phyloP scores from a whole-genome alignment of 768 basidiomycete genomes.

The Leucosporidium scottii region DNA sequence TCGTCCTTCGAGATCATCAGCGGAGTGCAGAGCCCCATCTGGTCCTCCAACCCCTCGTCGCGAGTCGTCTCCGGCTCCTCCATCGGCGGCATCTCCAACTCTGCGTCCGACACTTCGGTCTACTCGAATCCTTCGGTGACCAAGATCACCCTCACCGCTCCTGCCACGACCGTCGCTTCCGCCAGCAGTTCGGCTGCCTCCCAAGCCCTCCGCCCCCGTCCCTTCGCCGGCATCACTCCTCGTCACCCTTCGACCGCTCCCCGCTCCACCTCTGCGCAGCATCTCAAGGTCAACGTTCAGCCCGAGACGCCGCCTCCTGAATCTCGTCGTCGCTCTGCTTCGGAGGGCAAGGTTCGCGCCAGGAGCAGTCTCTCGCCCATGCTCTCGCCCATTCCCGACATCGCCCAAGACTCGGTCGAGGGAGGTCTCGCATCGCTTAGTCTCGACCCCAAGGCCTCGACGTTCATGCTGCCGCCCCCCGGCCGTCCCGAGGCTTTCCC shows the following conservation, averaged over 20 bases:
- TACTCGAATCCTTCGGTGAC: background rate
- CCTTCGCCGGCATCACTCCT: too few species aligned
- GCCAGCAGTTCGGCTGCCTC: too few species aligned
- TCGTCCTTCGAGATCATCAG: constrained; percentile 19
- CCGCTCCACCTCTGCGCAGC: too few species aligned
- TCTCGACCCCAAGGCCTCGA: constrained; percentile 15
- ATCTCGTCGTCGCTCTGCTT: background rate
- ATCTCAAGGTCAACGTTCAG: too few species aligned
- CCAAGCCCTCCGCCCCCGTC: too few species aligned
- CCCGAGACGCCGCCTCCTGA: background rate
- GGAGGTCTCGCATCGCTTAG: background rate
- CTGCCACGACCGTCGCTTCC: background rate
- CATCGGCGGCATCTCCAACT: background rate
- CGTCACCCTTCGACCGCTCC: too few species aligned
- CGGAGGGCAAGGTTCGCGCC: background rate
- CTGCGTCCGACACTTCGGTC: background rate
- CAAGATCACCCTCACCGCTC: background rate
- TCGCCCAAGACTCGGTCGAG: background rate
- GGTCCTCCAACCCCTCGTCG: background rate
- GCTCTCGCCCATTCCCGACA: constrained; percentile 1
- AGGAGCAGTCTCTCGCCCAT: constrained; percentile 1
- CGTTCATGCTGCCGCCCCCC: background rate
- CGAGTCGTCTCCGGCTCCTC: background rate
- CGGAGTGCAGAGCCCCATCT: background rate
- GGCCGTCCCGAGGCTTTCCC: background rate